Evolutionary conservation across 1,284 basidiomycete genomes (phyloP), one percentile per base, ranked within the genome.

Genomic region (Ustilago trichophora): DNA sequence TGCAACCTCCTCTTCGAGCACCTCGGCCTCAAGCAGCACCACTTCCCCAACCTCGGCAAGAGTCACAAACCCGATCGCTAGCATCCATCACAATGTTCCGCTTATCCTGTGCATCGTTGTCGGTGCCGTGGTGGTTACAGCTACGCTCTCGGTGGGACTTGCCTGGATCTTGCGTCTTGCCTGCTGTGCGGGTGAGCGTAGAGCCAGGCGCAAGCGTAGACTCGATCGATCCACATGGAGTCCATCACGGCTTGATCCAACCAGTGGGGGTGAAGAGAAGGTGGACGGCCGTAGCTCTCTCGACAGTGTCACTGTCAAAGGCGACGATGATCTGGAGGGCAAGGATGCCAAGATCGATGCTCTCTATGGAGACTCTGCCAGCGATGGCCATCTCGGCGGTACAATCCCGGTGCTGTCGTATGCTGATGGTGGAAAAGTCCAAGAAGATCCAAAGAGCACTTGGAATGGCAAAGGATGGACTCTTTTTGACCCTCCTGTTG

Each of bases 61-160:
- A 11, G 27, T 35, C 33, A 49, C 50, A 4, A 50, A 54, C 29
- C 50, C 50, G n/a, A 35, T 50, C 19, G 33, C 55, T 10, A 36
- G 34, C 10, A 49, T 75, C 21, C 56, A 43, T 22, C 63, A 66
- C 59, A 75, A 71, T 41, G 42, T 36, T 3, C 73, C 67, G 8
- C 45, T 73, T 21, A 51, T 70, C 21, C 33, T 75, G 16, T 55
- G 65, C 33, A 58, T 75, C n/a, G 56, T 68, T 8, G 38, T 75
- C 13, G 66, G 70, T 21, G 55, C 60, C n/a, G 37, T 75, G 12
- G 44, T 75, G 1, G 44, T 64, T 6, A 41, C 54, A 13, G 57
- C 65, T 1, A 73, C 58, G 1, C 35, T 75, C 6, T 48, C 57
- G 5, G 62, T 69, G 15, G 57, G 57, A 6, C 48, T 71, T 6